Evolutionary conservation across 1,139 yeast species (phyloP), one percentile per base, ranked within the genome.

Genomic region (Scheffersomyces titani): DNA sequence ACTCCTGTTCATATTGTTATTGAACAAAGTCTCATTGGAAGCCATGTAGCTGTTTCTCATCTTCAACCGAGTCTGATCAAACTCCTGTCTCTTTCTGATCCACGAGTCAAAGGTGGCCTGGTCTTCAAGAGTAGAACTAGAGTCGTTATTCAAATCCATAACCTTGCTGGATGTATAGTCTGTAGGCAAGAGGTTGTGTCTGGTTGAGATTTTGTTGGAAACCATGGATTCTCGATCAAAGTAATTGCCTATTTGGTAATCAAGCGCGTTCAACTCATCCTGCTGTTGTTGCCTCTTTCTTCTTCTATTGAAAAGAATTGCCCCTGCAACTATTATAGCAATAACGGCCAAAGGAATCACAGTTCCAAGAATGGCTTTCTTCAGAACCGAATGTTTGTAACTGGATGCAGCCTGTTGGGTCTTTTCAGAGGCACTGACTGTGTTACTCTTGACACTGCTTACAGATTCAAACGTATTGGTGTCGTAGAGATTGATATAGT

Each of bases 41-140:
- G 73, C 75, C 47, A 71, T 67, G 59, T 67, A 73, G 56, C 76
- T 71, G 55, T 67, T 60, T 18, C 75, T 61, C 46, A 47, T 59
- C 59, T 63, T 65, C 51, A 51, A 57, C 59, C 68, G 57, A 4
- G 71, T 64, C 55, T 71, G 72, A 52, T 83, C 86, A 61, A 74
- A 83, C 56, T 80, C 79, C 58, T 79, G 80, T 61, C 87, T 70
- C 64, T 84, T 84, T 48, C 76, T 73, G 49, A 77, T 78, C 87
- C 87, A 84, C 11, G 86, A 82, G 57, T 77, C 79, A 22, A 84
- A 63, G 30, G 70, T 66, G 1, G 66, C 66, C 13, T 54, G 68
- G 16, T 67, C 73, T 11, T 30, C 40, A 19, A 69, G 56, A 2
- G 71, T 80, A 1, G 85, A 81, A 50, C 70, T 66, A 16, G 82